Conservation (phyloP, 2,329 filamentous ascomycete species). For the Pseudopithomyces chartarum region DNA sequence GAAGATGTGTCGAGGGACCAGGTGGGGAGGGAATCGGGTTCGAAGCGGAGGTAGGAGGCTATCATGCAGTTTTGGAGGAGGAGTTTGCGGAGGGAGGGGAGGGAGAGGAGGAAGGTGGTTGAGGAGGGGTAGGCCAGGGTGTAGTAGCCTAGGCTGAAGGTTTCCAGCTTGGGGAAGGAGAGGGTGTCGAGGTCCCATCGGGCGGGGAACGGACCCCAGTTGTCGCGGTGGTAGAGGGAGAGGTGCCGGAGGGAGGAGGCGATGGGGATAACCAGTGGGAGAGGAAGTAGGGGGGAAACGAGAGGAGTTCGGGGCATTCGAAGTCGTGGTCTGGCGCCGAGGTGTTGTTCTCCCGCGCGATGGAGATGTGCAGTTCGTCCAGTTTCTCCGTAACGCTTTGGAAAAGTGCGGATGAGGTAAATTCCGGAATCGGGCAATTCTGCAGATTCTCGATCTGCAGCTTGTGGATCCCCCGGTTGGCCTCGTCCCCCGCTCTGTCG, state of each 20-base stretch:
- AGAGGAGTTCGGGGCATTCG: constrained; percentile 10
- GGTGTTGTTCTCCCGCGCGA: constrained; percentile 12
- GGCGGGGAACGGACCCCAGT: constrained; percentile 17
- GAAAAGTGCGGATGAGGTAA: constrained; percentile 14
- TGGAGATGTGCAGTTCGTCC: constrained; percentile 14
- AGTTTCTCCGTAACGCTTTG: constrained; percentile 11
- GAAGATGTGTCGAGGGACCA: too few species aligned
- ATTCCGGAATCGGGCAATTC: constrained; percentile 11
- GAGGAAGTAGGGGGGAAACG: constrained; percentile 9
- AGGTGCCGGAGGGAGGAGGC: constrained; percentile 4
- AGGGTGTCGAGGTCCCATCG: constrained; percentile 10
- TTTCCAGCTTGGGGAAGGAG: constrained; percentile 14
- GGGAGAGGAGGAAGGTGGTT: constrained; percentile 11
- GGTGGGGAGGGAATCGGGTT: too few species aligned
- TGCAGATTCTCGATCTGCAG: constrained; percentile 13
- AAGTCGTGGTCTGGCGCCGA: constrained; percentile 12
- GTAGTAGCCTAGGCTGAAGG: constrained; percentile 13
- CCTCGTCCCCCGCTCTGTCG: neutral
- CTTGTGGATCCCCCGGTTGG: constrained; percentile 10
- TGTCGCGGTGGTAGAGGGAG: constrained; percentile 10
- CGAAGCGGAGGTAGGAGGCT: constrained; percentile 8
- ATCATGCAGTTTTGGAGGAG: constrained; percentile 17
- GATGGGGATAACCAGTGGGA: constrained; percentile 11
- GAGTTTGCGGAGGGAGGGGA: constrained; percentile 11
- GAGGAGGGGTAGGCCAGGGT: constrained; percentile 14